Conservation (phyloP, 2,329 filamentous ascomycete genomes). For the Phyllachora maydis region DNA sequence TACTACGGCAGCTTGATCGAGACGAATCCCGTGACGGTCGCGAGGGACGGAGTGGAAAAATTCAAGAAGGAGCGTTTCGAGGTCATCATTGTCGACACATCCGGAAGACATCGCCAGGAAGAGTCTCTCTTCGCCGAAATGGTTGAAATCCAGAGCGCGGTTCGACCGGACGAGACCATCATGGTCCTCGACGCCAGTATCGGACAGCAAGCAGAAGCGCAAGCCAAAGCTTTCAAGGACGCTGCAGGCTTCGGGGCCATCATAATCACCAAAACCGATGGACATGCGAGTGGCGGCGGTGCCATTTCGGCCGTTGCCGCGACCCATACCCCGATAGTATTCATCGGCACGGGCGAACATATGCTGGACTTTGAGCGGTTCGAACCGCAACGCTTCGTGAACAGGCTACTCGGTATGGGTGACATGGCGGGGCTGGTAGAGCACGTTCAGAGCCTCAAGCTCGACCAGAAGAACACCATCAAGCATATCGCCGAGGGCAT, state of each 20-base stretch:
- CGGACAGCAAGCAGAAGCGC: conserved; percentile 84
- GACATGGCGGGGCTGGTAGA: conserved; percentile 91
- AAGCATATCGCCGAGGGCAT: conserved; percentile 96
- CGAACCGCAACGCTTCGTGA: conserved; percentile 79
- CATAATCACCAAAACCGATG: conserved; percentile 97
- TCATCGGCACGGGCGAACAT: conserved; percentile 94
- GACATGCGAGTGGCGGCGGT: conserved; percentile 85
- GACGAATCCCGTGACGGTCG: conserved; percentile 85
- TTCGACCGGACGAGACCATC: conserved; percentile 88
- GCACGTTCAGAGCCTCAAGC: conserved; percentile 85
- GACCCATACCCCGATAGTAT: conserved; percentile 91
- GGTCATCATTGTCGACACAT: conserved; percentile 96
- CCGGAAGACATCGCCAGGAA: conserved; percentile 85
- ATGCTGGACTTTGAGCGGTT: conserved; percentile 90
- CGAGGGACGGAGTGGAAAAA: conserved; percentile 88
- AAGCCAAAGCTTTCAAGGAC: conserved; percentile 93
- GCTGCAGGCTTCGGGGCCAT: conserved; percentile 94
- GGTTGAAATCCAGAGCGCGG: conserved; percentile 84
- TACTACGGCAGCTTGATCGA: conserved; percentile 96
- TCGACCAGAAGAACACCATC: conserved; percentile 97
- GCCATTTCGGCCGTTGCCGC: conserved; percentile 95
- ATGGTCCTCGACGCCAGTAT: conserved; percentile 96
- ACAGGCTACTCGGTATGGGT: conserved; percentile 89
- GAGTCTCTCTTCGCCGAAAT: conserved; percentile 92
- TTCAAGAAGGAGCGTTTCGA: conserved; percentile 99